Evolutionary conservation across 441 rosid species (phyloP).

Genomic region (Gossypium lobatum): DNA sequence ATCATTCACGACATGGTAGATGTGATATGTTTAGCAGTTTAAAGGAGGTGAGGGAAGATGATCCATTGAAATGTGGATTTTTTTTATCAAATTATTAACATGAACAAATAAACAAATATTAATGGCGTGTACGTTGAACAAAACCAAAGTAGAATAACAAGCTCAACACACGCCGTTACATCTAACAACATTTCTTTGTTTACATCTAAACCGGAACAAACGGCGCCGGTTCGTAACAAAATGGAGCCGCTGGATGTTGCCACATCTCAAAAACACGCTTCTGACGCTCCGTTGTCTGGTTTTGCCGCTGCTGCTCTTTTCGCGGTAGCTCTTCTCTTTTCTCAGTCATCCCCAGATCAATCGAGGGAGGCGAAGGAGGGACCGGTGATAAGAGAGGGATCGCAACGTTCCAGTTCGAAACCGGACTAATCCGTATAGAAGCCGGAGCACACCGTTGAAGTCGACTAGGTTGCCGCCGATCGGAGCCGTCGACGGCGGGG

Average conservation of each 20-base stretch:
- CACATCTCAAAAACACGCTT: slow-evolving; percentile 57
- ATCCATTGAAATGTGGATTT: too few species aligned
- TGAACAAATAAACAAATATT: neutral
- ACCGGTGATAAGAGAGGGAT: slow-evolving; percentile 91
- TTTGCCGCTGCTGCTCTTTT: slow-evolving; percentile 14
- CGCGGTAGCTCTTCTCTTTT: slow-evolving; percentile 23
- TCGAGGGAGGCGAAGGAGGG: slow-evolving; percentile 46
- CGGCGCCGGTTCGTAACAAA: slow-evolving; percentile 43
- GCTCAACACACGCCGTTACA: slow-evolving; percentile 21
- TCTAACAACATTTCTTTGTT: neutral
- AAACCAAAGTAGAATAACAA: neutral
- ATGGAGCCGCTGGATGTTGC: slow-evolving; percentile 93
- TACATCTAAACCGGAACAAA: slow-evolving; percentile 51
- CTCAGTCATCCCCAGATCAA: slow-evolving; percentile 21
- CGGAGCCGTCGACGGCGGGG: slow-evolving; percentile 8
- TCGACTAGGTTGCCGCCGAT: slow-evolving; percentile 48
- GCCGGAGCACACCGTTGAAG: slow-evolving; percentile 74
- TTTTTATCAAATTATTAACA: neutral
- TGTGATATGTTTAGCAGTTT: too few species aligned
- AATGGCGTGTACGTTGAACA: neutral
- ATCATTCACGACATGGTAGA: too few species aligned
- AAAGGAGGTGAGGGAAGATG: too few species aligned
- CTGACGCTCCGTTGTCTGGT: slow-evolving; percentile 23
- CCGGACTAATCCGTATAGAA: slow-evolving; percentile 47
- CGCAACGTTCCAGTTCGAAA: slow-evolving; percentile 61